Percentiles rank a stretch among this genome's conserved stretches.
phyloP scores from a whole-genome alignment of 192 early-diverging fungal genomes.

The Geranomyces michiganensis region DNA sequence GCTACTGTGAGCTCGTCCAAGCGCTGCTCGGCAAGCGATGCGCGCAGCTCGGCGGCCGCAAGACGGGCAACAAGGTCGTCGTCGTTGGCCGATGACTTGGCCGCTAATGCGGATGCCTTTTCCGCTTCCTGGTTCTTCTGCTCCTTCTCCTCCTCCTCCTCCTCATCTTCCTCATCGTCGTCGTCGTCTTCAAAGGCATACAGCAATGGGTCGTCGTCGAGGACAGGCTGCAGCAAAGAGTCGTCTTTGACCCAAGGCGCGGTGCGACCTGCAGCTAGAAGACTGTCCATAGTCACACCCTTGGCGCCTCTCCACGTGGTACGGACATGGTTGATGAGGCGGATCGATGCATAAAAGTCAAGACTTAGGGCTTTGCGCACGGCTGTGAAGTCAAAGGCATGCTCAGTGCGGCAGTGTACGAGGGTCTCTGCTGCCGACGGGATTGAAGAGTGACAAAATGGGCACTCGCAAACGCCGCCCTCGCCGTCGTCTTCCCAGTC shows the following conservation, averaged over 20 bases:
- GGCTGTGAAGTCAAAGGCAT: constrained; percentile 42
- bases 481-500: constrained; percentile 48
- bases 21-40: constrained; percentile 34
- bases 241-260: constrained; percentile 46
- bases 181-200: constrained; percentile 58
- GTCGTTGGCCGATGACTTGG: not conserved
- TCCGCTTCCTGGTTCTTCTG: not conserved
- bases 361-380: constrained; percentile 46
- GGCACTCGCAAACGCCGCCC: constrained; percentile 28
- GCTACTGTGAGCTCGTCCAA: constrained; percentile 38
- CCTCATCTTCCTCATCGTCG: constrained; percentile 35
- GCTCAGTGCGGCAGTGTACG: constrained; percentile 28
- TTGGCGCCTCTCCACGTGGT: constrained; percentile 12
- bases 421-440: constrained; percentile 25
- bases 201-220: constrained; percentile 57
- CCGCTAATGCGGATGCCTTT: not conserved
- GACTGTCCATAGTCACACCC: constrained; percentile 11
- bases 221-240: constrained; percentile 44
- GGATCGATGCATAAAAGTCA: constrained; percentile 85
- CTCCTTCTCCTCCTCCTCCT: constrained; percentile 2
- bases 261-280: constrained; percentile 2
- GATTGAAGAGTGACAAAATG: constrained; percentile 29
- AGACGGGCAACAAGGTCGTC: constrained; percentile 9
- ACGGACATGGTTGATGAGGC: constrained; percentile 83
- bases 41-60: constrained; percentile 32